Base-by-base conservation (phyloP, 106 monocot species). In the Amphibolis antarctica region DNA sequence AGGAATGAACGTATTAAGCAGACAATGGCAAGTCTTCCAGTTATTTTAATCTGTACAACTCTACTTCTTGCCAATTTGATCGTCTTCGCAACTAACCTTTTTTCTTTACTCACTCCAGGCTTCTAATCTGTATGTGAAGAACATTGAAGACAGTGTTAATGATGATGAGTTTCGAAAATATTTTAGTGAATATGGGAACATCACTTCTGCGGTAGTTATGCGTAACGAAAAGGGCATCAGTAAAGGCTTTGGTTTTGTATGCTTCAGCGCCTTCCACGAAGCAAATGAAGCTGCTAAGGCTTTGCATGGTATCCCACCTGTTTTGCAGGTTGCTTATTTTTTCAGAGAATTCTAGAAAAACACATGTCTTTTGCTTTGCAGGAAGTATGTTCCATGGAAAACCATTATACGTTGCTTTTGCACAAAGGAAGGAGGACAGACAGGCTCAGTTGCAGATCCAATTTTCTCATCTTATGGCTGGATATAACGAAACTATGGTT, bases 71-170 rank as follows among this genome's bases (percentile, higher is more conserved):
- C 44, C 28, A 31, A 19, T 58, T 58, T 58, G 1, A 49, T 4
- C 17, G 4, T 19, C 17, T n/a, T n/a, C n/a, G 4, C 17, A 15
- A 14, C 18, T 49, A 18, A 66, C 12, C 0, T 66, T 13, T 66
- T 14, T 28, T 17, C 15, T 66, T 29, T 14, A n/a, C 50, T 46
- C 46, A 13, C 27, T 13, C 18, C 69, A 94, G 94, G 84, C 52
- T 55, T 79, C 89, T 26, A 96, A 96, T 81, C 57, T 96, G 0
- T 96, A 90, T 76, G 74, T 96, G 36, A 92, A 92, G 69, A 92
- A 92, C 66, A 70, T 92, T 53, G 63, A 68, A 62, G 92, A 92
- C 26, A 65, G 30, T 56, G 78, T 93, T 53, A 76, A 83, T 59
- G 88, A 93, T 49, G 31, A 69, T 62, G 66, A 65, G 74, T 73